Evolutionary conservation across 345 rosid species (phyloP).

Genomic region (Bruguiera gymnorhiza): DNA sequence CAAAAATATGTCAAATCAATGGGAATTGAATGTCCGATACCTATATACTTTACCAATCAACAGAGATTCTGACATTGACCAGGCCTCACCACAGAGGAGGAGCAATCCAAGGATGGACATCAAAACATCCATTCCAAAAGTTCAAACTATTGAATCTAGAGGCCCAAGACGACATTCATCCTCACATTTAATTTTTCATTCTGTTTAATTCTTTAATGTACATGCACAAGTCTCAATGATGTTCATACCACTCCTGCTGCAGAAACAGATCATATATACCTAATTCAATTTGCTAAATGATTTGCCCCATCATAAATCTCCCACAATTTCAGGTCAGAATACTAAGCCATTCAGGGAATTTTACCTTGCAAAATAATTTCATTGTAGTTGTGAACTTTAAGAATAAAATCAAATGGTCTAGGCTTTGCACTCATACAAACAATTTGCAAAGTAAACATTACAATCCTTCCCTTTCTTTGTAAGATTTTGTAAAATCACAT

Average conservation of each 20-base stretch:
- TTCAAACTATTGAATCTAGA: neutral
- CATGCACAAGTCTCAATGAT: neutral
- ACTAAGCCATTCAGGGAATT: too few species aligned
- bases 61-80: neutral
- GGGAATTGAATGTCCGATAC: too few species aligned
- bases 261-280: neutral
- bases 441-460: neutral
- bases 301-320: too few species aligned
- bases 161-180: constrained; percentile 1
- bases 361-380: too few species aligned
- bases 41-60: neutral
- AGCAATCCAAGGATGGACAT: neutral
- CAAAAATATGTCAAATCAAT: too few species aligned
- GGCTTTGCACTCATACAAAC: neutral
- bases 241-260: neutral
- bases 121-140: neutral
- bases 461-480: constrained; percentile 54
- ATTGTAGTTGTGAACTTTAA: too few species aligned
- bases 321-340: too few species aligned
- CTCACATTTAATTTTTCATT: too few species aligned
- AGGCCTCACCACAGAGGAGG: neutral
- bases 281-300: too few species aligned
- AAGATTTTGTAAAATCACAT: constrained; percentile 65
- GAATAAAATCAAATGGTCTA: too few species aligned
- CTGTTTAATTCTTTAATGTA: constrained; percentile 6